phyloP scores from a whole-genome alignment of 2,329 filamentous ascomycete genomes.

The Calonectria hawksworthii region DNA sequence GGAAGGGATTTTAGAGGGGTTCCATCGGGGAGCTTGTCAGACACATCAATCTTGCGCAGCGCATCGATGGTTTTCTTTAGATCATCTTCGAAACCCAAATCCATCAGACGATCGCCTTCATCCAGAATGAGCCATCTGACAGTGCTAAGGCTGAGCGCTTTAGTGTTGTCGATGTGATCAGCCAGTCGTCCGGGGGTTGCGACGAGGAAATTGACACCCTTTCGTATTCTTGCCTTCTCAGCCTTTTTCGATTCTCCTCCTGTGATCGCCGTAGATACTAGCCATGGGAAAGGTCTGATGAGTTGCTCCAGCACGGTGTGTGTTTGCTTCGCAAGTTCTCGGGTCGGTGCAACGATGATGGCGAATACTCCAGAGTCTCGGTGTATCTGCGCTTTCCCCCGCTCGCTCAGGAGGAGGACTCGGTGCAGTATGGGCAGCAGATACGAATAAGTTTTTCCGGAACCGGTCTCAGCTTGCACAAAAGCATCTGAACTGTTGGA shows the following conservation, averaged over 20 bases:
- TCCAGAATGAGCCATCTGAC: conserved; percentile 96
- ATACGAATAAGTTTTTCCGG: conserved; percentile 97
- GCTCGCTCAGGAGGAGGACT: conserved; percentile 81
- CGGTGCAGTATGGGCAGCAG: conserved; percentile 92
- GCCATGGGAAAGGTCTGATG: conserved; percentile 91
- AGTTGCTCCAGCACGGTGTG: conserved; percentile 87
- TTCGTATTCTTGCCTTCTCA: conserved; percentile 93
- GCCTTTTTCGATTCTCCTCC: conserved; percentile 79
- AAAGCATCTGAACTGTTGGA: conserved; percentile 91
- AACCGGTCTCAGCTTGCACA: conserved; percentile 96
- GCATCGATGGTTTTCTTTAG: conserved; percentile 88
- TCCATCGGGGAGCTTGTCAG: conserved; percentile 71
- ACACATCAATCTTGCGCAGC: conserved; percentile 75
- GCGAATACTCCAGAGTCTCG: conserved; percentile 93
- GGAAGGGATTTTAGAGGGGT: conserved; percentile 75
- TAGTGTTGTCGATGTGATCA: conserved; percentile 93
- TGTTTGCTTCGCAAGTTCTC: conserved; percentile 96
- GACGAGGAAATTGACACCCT: conserved; percentile 95
- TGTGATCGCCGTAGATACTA: conserved; percentile 88
- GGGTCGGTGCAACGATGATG: conserved; percentile 92
- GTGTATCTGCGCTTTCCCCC: conserved; percentile 73
- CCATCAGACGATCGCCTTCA: conserved; percentile 98
- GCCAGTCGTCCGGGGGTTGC: conserved; percentile 92
- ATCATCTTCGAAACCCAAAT: conserved; percentile 96
- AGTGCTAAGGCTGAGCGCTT: conserved; percentile 87